Evolutionary conservation across 2,329 filamentous ascomycete species (phyloP).

Genomic region (Fusarium sp.): DNA sequence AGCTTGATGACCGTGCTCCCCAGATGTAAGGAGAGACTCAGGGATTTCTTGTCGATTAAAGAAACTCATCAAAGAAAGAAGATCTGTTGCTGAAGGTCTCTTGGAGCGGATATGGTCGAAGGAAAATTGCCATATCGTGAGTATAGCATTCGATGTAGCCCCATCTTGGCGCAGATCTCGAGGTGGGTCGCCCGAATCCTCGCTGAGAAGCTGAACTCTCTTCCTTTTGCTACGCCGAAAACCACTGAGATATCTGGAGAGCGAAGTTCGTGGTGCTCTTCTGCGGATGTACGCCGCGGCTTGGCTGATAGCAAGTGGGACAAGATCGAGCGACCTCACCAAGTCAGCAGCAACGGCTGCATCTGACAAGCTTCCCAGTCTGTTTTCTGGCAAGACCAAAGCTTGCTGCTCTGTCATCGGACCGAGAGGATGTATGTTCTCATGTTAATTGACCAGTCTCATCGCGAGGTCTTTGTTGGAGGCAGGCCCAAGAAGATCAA

Average conservation of each 20-base stretch:
- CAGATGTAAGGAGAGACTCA: neutral
- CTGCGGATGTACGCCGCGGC: conserved; percentile 43
- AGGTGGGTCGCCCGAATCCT: conserved; percentile 28
- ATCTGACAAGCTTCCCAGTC: neutral
- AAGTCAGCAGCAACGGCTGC: neutral
- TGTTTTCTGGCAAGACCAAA: neutral
- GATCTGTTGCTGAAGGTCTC: neutral
- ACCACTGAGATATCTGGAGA: conserved; percentile 46
- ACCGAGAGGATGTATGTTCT: neutral
- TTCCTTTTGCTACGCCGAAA: conserved; percentile 45
- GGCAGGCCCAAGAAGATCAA: too few species aligned
- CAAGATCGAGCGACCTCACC: conserved; percentile 33
- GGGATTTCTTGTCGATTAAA: neutral
- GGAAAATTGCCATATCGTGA: conserved; percentile 6
- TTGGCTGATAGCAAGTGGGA: conserved; percentile 47
- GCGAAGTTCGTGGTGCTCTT: conserved; percentile 29
- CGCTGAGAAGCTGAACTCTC: conserved; percentile 37
- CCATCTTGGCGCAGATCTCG: conserved; percentile 16
- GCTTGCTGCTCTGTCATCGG: neutral
- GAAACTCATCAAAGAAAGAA: conserved; percentile 15
- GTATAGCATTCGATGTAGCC: neutral
- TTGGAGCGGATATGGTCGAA: conserved; percentile 2
- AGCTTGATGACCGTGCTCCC: neutral
- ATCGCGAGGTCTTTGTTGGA: neutral
- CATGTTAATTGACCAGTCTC: neutral